Evolutionary conservation across 1,284 basidiomycete species (phyloP), one percentile per base, ranked within the genome.

Genomic region (Taiwanofungus camphoratus): DNA sequence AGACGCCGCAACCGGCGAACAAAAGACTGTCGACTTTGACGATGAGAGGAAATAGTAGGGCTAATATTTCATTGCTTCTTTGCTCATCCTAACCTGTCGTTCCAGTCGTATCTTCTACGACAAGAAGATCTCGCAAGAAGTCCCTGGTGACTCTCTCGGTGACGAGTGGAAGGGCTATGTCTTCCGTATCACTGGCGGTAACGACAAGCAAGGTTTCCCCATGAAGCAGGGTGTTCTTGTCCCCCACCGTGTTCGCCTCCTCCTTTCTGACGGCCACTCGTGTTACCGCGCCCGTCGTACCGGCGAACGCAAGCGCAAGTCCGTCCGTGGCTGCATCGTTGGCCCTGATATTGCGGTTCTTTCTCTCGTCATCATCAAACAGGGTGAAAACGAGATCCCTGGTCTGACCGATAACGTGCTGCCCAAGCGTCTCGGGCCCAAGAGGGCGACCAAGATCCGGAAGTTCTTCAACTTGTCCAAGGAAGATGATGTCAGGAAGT

Each of bases 201-300:
- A 95, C 75, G 92, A 95, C 79, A 93, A 90, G 73, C 88, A 91
- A 66, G 88, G 91, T 69, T 96, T 96, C 82, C 92, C 93, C 43
- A 97, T 97, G 93, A 98, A 98, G 76, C 95, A 98, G 75, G 95
- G 94, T 78, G 90, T 98, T 61, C 87, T 99, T 54, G 79, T 94
- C 59, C 91, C 92, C 55, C 69, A 92, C 75, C 93, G 95, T 81
- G 92, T 95, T 60, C 79, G 84, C 52, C 88, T 99, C 54, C 88
- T 98, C 61, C 90, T 99, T 64, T 66, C 88, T 56, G 90, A 93
- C 67, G 93, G 93, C 51, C 92, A 97, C 82, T 96, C 93, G 29
- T 98, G 95, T 82, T 98, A 92, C 82, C 92, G 95, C 60, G 69
- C 77, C 57, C 92, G 94, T 65, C 90, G 94, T 65, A 73, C 76